These are phyloP conservation scores for Pholiota adiposa DNA, from an alignment of 1,284 basidiomycete genomes.

Conservation along the genomic window DNA sequence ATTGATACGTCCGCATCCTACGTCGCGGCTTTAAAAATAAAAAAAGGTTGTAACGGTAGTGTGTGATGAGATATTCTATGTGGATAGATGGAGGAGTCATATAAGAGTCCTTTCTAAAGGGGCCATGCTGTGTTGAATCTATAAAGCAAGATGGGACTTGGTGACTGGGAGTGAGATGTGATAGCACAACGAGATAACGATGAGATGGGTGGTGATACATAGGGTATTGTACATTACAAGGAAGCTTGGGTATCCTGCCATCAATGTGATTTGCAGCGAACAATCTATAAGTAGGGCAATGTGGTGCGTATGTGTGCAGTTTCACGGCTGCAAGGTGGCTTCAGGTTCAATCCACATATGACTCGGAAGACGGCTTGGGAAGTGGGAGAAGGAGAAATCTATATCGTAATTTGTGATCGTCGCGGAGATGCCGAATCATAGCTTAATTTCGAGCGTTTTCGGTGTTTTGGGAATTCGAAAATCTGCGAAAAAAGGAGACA, in stretches of 20 bases:
- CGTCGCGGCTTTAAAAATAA: background rate
- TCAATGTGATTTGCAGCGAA: constrained; percentile 1
- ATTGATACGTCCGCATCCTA: too few relatives aligned
- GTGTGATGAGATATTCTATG: background rate
- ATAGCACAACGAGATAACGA: background rate
- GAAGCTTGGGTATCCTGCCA: constrained; percentile 1
- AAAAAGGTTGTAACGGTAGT: background rate
- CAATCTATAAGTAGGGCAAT: constrained; percentile 1
- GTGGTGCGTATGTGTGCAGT: background rate
- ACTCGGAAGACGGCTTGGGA: background rate
- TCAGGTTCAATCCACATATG: background rate
- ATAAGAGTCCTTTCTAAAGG: background rate
- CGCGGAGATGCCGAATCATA: background rate
- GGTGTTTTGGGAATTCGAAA: constrained; percentile 5
- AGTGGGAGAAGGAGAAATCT: background rate
- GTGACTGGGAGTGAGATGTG: background rate
- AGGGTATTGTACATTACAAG: background rate
- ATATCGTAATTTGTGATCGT: background rate
- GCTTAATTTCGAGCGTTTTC: background rate
- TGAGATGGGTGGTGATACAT: background rate
- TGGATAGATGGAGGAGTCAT: background rate
- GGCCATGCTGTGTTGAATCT: background rate
- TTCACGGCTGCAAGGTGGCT: background rate
- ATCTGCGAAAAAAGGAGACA: constrained; percentile 2
- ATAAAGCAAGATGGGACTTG: background rate